Conservation (phyloP, 257 asterid species). For the Sherardia arvensis region DNA sequence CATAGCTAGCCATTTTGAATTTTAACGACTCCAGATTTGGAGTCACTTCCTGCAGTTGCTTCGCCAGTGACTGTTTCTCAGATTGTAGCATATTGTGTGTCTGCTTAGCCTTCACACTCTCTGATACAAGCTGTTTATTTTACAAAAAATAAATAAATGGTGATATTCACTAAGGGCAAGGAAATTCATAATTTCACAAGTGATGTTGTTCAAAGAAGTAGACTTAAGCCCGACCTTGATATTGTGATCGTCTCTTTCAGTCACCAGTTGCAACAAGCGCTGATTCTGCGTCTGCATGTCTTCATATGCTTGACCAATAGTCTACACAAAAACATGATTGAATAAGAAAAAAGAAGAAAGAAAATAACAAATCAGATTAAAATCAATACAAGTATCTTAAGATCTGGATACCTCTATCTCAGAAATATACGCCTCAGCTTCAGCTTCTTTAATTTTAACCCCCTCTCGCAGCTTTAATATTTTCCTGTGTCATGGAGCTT, state of each 20-base stretch:
- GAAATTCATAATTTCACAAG: not conserved
- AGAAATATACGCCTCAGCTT: slow-evolving; percentile 72
- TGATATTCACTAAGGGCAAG: slow-evolving; percentile 11
- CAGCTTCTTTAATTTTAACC: slow-evolving; percentile 73
- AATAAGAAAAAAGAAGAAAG: not conserved
- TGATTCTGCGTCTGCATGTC: slow-evolving; percentile 98
- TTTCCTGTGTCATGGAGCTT: slow-evolving; percentile 42
- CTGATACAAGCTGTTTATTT: slow-evolving; percentile 73
- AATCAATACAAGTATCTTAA: not conserved
- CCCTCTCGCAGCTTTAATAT: slow-evolving; percentile 90
- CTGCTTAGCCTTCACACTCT: slow-evolving; percentile 90
- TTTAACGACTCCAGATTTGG: slow-evolving; percentile 55
- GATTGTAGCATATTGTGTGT: slow-evolving; percentile 55
- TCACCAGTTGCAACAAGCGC: slow-evolving; percentile 69
- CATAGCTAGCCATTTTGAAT: slow-evolving; percentile 51
- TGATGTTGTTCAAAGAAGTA: not conserved
- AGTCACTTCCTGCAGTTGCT: slow-evolving; percentile 57
- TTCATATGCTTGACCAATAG: slow-evolving; percentile 97
- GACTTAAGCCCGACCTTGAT: slow-evolving; percentile 51
- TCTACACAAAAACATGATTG: slow-evolving; percentile 28
- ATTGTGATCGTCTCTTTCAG: slow-evolving; percentile 85
- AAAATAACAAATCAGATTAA: not conserved
- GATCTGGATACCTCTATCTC: slow-evolving; percentile 72
- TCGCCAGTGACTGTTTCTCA: slow-evolving; percentile 52
- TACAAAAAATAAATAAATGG: slow-evolving; percentile 18